phyloP scores from a whole-genome alignment of 2,329 filamentous ascomycete species.

The Apiospora kogelbergensis region DNA sequence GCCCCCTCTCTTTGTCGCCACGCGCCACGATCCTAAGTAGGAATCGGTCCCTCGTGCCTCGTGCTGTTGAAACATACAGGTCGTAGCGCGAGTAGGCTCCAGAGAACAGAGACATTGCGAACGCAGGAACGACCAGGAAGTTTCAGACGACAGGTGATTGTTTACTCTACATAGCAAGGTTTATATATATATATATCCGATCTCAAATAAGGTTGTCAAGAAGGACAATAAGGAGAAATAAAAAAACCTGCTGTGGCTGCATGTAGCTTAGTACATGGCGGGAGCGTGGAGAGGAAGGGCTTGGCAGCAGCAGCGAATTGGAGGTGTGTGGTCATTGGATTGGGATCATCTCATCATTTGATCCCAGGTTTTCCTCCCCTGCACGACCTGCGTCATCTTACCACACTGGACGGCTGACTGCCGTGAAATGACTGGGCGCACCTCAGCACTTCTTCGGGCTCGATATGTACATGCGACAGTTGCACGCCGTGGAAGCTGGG shows the following conservation, averaged over 20 bases:
- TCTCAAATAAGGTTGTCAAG: background rate
- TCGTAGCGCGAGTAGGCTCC: background rate
- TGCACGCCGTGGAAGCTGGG: background rate
- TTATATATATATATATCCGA: background rate
- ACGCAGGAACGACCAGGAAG: background rate
- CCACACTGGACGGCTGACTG: background rate
- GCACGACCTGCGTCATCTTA: background rate
- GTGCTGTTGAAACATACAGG: background rate
- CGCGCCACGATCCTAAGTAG: background rate
- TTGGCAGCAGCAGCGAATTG: background rate
- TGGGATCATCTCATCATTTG: background rate
- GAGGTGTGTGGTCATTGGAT: background rate
- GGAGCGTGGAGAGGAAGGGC: background rate
- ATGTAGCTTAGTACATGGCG: background rate
- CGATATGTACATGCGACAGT: background rate
- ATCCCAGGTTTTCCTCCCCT: background rate
- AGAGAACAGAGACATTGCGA: background rate
- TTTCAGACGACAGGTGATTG: background rate
- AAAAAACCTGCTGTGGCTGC: background rate
- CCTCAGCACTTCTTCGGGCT: background rate
- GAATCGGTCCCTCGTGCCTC: background rate
- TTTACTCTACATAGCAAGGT: background rate
- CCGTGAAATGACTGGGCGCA: background rate
- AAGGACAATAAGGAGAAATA: background rate
- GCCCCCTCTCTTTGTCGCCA: background rate